A percentile compares a stretch with the other conserved stretches of the same genome.
Conservation (phyloP, 2,329 filamentous ascomycete genomes). For the Rutstroemia sp. region DNA sequence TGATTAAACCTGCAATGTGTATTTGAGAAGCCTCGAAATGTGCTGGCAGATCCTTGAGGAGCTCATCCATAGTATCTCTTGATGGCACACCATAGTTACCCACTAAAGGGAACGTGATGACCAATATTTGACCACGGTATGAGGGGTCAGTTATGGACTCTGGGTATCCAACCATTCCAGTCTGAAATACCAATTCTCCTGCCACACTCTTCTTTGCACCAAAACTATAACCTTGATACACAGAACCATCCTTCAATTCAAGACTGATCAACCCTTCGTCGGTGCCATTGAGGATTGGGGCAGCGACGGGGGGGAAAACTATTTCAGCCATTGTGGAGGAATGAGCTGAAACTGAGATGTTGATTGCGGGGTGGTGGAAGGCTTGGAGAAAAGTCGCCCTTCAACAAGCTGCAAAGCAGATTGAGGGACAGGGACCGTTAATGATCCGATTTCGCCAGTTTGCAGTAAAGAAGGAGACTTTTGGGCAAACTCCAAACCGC, state of each 20-base stretch:
- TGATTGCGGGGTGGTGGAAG: background rate
- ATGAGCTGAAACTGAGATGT: background rate
- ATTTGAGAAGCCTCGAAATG: constrained; percentile 92
- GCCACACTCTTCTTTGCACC: constrained; percentile 90
- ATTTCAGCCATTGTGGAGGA: constrained; percentile 11
- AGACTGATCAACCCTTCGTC: constrained; percentile 68
- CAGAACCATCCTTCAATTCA: constrained; percentile 84
- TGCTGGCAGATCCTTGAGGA: constrained; percentile 79
- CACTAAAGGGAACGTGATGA: constrained; percentile 90
- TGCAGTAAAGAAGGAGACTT: background rate
- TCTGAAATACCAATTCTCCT: constrained; percentile 98
- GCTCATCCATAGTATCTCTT: constrained; percentile 73
- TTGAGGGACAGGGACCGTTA: constrained; percentile 9
- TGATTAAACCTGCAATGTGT: constrained; percentile 86
- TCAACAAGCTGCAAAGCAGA: constrained; percentile 17
- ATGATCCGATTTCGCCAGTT: constrained; percentile 6
- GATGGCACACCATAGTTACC: constrained; percentile 97
- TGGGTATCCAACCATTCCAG: constrained; percentile 97
- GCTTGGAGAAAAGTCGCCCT: constrained; percentile 3
- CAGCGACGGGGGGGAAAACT: constrained; percentile 20
- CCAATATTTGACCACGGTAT: constrained; percentile 87
- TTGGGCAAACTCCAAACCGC: too few relatives aligned
- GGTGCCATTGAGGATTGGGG: constrained; percentile 17
- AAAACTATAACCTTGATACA: constrained; percentile 94
- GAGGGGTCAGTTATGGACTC: constrained; percentile 87